Evolutionary conservation across 192 early-diverging fungal genomes (phyloP).

Genomic region (Oehlia diaphana): DNA sequence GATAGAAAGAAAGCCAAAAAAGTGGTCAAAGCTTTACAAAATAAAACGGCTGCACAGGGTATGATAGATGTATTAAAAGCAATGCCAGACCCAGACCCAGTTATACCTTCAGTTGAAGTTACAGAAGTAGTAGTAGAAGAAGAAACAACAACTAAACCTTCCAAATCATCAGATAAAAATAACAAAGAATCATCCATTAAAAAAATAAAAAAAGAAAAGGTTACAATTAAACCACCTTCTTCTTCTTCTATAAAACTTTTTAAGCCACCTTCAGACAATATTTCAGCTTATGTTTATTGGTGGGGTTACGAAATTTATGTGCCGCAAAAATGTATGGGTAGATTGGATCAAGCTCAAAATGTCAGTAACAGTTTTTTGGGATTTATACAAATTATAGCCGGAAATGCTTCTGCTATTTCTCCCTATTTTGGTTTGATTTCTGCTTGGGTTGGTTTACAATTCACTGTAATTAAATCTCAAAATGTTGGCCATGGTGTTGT

Average conservation of each 20-base stretch:
- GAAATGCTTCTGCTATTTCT: constrained; percentile 27
- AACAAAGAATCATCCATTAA: neutral
- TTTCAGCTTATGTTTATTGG: constrained; percentile 41
- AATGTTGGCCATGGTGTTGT: constrained; percentile 41
- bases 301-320: constrained; percentile 49
- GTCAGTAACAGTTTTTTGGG: constrained; percentile 36
- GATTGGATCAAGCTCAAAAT: constrained; percentile 37
- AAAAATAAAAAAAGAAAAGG: neutral
- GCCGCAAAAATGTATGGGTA: constrained; percentile 37
- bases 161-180: neutral
- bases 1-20: constrained; percentile 35
- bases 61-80: constrained; percentile 40
- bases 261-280: constrained; percentile 22
- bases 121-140: constrained; percentile 28
- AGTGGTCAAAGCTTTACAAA: constrained; percentile 44
- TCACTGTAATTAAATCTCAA: constrained; percentile 39
- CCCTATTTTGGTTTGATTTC: constrained; percentile 44
- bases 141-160: neutral
- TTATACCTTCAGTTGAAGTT: neutral
- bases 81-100: constrained; percentile 46
- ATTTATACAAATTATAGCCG: constrained; percentile 30
- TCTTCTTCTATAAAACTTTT: neutral
- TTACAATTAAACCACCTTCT: neutral
- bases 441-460: constrained; percentile 46
- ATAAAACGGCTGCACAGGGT: constrained; percentile 30